A percentile compares a stretch with the other conserved stretches of the same genome.
These are phyloP conservation scores for Hymenoscyphus occultus DNA, from an alignment of 2,329 filamentous ascomycete species.

Conservation along the genomic window DNA sequence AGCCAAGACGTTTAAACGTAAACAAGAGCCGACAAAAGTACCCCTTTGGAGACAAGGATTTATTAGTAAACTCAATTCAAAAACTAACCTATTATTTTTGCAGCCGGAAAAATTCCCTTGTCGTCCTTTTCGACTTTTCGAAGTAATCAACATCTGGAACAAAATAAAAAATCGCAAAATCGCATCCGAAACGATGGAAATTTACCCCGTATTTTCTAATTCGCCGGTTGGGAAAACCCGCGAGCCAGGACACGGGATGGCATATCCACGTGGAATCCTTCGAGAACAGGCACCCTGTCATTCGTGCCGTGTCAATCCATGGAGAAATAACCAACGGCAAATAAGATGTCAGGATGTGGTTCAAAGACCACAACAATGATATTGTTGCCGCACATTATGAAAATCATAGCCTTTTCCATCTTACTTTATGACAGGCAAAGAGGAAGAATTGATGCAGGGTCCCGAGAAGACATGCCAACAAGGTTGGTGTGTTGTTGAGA, in stretches of 20 bases:
- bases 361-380: not conserved
- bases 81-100: no score
- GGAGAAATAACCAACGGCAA: not conserved
- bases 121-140: no score
- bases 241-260: not conserved
- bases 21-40: no score
- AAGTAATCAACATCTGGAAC: no score
- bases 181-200: not conserved
- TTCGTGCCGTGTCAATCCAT: not conserved
- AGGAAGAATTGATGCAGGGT: not conserved
- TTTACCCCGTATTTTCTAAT: constrained; percentile 2
- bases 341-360: not conserved
- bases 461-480: not conserved
- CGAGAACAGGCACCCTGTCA: not conserved
- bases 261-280: not conserved
- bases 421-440: not conserved
- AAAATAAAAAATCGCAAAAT: not conserved
- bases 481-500: not conserved
- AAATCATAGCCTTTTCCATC: not conserved
- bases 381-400: not conserved
- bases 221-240: constrained; percentile 2
- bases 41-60: no score
- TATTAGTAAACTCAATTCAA: no score
- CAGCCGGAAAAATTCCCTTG: no score
- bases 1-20: no score